Percentiles rank a stretch among this genome's conserved stretches.
phyloP scores from a whole-genome alignment of 169 alveolate species.

The Cyclospora cayetanensis region DNA sequence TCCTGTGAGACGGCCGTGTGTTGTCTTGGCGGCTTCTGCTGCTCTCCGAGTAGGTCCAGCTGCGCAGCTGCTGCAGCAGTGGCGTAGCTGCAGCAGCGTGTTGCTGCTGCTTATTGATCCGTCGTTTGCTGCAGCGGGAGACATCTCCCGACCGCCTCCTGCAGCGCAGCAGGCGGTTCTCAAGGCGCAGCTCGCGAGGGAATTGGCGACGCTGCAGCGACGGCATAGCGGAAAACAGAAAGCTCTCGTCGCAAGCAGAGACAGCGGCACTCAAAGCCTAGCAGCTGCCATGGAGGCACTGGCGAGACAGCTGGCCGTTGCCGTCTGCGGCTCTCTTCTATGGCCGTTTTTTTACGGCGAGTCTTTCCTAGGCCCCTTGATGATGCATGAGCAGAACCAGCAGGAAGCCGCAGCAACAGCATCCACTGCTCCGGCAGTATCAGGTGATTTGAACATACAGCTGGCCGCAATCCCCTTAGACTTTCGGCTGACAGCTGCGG shows the following conservation, averaged over 20 bases:
- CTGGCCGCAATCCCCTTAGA: constrained; percentile 5
- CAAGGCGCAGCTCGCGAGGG: background rate
- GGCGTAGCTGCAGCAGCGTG: constrained; percentile 47
- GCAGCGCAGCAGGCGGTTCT: background rate
- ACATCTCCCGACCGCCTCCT: background rate
- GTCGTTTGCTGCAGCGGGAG: constrained; percentile 46
- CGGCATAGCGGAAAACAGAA: background rate
- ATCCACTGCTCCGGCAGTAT: background rate
- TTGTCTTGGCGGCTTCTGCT: constrained; percentile 26
- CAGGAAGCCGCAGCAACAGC: background rate
- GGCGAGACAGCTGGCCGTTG: constrained; percentile 29
- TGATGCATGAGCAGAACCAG: constrained; percentile 24
- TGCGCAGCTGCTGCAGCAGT: constrained; percentile 34
- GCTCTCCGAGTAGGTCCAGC: constrained; percentile 61
- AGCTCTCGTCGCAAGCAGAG: background rate
- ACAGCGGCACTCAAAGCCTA: background rate
- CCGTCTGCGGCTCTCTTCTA: constrained; percentile 29
- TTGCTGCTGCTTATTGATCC: constrained; percentile 27
- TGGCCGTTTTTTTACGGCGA: constrained; percentile 29
- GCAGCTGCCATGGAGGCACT: background rate
- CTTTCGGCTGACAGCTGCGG: background rate
- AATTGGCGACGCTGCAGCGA: constrained; percentile 12
- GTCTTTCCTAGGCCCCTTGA: constrained; percentile 10
- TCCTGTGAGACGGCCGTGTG: constrained; percentile 62
- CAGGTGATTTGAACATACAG: constrained; percentile 21